Evolutionary conservation across 768 basidiomycete genomes (phyloP).

Genomic region (Pulveroboletus sp.): DNA sequence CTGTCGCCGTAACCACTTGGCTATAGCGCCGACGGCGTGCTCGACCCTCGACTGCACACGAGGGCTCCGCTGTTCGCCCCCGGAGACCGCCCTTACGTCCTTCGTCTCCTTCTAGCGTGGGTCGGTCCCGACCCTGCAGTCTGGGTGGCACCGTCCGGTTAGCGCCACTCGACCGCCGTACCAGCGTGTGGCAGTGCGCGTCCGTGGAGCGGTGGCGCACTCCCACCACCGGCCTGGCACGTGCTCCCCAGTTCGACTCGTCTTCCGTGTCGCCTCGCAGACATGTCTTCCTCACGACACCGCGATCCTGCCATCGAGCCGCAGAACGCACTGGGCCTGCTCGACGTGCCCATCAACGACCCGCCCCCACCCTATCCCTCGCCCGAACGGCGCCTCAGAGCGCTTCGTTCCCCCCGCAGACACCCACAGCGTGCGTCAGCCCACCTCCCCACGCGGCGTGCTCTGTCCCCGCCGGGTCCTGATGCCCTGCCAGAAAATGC

Average conservation of each 20-base stretch:
- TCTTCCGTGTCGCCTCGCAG: not conserved
- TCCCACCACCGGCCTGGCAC: not conserved
- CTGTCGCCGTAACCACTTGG: slow-evolving; percentile 78
- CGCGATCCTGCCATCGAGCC: not conserved
- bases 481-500: slow-evolving; percentile 34
- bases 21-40: slow-evolving; percentile 43
- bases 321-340: slow-evolving; percentile 5
- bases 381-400: slow-evolving; percentile 38
- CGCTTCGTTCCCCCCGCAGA: slow-evolving; percentile 28
- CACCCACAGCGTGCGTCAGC: slow-evolving; percentile 29
- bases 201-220: no score
- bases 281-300: not conserved
- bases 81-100: not conserved
- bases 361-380: slow-evolving; percentile 73
- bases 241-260: not conserved
- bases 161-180: no score
- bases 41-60: not conserved
- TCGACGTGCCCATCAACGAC: slow-evolving; percentile 33
- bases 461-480: slow-evolving; percentile 32
- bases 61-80: no score
- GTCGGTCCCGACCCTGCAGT: not conserved
- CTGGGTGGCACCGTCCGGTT: not conserved
- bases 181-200: no score
- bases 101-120: not conserved
- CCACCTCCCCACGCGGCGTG: slow-evolving; percentile 24